phyloP scores from a whole-genome alignment of 148 eudicot genomes.

The Arbutus unedo region DNA sequence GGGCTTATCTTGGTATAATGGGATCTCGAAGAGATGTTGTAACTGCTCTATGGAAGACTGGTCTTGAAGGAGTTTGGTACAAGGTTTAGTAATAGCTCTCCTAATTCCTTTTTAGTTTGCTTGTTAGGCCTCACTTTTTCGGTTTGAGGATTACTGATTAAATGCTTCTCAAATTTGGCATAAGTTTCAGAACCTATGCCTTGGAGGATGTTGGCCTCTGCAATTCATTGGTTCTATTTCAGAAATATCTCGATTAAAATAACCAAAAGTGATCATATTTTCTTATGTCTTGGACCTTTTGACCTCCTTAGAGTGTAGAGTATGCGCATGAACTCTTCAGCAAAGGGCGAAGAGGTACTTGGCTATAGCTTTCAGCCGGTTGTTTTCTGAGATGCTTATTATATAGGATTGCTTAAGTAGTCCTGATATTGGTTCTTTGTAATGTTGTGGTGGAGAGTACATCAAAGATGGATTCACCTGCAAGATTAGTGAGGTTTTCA shows the following conservation, averaged over 20 bases:
- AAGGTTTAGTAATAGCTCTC: constrained; percentile 47
- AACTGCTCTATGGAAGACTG: constrained; percentile 94
- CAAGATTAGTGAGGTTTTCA: not conserved
- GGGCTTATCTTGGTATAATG: constrained; percentile 98
- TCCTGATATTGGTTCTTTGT: not conserved
- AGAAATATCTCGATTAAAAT: not conserved
- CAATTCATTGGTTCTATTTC: not conserved
- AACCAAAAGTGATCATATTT: not conserved
- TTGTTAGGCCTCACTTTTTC: not conserved
- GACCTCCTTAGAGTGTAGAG: not conserved
- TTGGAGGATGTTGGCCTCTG: not conserved
- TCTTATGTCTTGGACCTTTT: not conserved
- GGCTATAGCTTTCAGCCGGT: not conserved
- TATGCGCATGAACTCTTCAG: not conserved
- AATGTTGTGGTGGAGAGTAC: not conserved
- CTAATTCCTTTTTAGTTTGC: not conserved
- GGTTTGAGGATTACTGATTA: constrained; percentile 12
- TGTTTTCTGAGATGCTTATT: not conserved
- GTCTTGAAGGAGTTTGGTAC: constrained; percentile 96
- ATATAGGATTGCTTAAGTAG: not conserved
- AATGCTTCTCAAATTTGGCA: not conserved
- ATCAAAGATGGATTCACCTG: not conserved
- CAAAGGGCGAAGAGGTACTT: not conserved
- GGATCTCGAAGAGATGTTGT: constrained; percentile 97
- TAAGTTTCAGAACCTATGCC: not conserved